Percentiles rank a stretch among this genome's conserved stretches.
phyloP scores from a whole-genome alignment of 495 filamentous ascomycete species.

The Hypoxylon lienhwacheense region DNA sequence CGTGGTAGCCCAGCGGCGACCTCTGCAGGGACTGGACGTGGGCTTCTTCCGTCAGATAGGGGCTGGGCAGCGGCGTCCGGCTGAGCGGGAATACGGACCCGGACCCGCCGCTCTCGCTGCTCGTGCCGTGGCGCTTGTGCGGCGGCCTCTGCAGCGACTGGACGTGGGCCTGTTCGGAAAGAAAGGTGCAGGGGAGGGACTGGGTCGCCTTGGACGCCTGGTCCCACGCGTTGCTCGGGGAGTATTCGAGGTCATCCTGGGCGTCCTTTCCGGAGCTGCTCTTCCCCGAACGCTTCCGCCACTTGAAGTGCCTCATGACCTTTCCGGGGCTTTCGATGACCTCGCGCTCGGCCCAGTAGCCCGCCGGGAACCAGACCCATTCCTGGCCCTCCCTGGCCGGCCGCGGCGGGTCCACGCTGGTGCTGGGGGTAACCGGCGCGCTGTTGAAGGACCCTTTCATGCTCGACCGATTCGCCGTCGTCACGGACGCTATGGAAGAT shows the following conservation, averaged over 20 bases:
- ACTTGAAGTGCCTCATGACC: constrained; percentile 41
- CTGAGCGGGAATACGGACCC: constrained; percentile 21
- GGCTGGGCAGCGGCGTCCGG: constrained; percentile 35
- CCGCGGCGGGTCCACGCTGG: constrained; percentile 49
- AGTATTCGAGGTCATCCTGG: constrained; percentile 20
- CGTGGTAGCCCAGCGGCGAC: constrained; percentile 13
- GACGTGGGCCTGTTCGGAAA: constrained; percentile 42
- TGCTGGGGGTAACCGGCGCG: constrained; percentile 5
- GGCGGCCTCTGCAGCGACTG: constrained; percentile 37
- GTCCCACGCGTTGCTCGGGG: constrained; percentile 10
- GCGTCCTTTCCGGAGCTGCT: constrained; percentile 34
- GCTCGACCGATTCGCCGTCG: constrained; percentile 7
- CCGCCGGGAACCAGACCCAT: constrained; percentile 60
- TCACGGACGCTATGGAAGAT: constrained; percentile 14
- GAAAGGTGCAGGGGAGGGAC: constrained; percentile 35
- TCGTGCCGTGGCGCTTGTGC: constrained; percentile 20
- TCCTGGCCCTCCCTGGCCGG: constrained; percentile 52
- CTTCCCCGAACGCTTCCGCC: constrained; percentile 43
- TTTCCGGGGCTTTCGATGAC: constrained; percentile 35
- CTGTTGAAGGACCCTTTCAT: constrained; percentile 22
- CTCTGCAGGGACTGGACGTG: constrained; percentile 49
- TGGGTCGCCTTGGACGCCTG: constrained; percentile 26
- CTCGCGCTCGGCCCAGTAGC: constrained; percentile 58
- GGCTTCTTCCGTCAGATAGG: constrained; percentile 48
- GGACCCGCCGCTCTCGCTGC: constrained; percentile 33